Conservation (phyloP, 2,329 filamentous ascomycete genomes). For the Calonectria multiphialidica region DNA sequence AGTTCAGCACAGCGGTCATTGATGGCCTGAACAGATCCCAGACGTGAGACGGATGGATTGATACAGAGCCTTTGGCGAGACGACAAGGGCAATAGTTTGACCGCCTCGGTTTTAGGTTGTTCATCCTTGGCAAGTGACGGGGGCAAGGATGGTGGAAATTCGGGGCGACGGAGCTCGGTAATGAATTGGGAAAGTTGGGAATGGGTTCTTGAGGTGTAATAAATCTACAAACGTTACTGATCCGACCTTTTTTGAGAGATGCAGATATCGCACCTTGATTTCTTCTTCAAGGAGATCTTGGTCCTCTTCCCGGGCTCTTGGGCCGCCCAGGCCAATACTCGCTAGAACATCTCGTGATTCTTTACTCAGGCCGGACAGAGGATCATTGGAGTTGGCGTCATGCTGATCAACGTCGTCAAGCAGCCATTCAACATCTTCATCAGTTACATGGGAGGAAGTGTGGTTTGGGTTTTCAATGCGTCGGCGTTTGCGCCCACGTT, state of each 20-base stretch:
- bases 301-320: constrained; percentile 51
- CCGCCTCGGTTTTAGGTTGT: constrained; percentile 49
- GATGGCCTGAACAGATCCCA: constrained; percentile 82
- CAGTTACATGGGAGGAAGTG: constrained; percentile 44
- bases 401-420: constrained; percentile 77
- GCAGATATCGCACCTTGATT: constrained; percentile 67
- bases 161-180: constrained; percentile 82
- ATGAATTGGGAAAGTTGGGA: constrained; percentile 93
- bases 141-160: constrained; percentile 79
- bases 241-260: constrained; percentile 4
- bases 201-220: constrained; percentile 93
- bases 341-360: constrained; percentile 82
- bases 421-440: constrained; percentile 78
- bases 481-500: constrained; percentile 60
- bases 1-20: constrained; percentile 94
- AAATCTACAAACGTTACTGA: constrained; percentile 69
- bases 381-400: constrained; percentile 49
- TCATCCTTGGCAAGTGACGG: constrained; percentile 48
- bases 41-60: constrained; percentile 81
- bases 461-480: constrained; percentile 51
- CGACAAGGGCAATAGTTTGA: constrained; percentile 87
- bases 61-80: constrained; percentile 92
- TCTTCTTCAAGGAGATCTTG: constrained; percentile 69
- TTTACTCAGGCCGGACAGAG: constrained; percentile 73
- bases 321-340: constrained; percentile 65